Conservation (phyloP, 2,329 filamentous ascomycete genomes). For the Tolypocladium sp. region DNA sequence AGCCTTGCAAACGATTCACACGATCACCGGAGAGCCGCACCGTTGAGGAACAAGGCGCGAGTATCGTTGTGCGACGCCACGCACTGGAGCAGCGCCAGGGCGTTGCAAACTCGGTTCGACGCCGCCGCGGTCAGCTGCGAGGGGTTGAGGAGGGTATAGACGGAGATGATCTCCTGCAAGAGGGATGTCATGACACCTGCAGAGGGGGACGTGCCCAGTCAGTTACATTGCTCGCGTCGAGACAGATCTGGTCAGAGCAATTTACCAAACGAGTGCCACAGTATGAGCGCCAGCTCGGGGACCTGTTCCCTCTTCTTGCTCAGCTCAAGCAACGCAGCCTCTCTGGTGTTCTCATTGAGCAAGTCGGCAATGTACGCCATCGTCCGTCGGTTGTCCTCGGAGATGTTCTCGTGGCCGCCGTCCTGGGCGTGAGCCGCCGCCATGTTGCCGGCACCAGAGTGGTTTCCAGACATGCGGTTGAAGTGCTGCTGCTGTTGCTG, state of each 20-base stretch:
- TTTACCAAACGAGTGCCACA: constrained; percentile 98
- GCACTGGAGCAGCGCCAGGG: constrained; percentile 88
- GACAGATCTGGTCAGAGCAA: constrained; percentile 3
- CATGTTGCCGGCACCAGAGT: constrained; percentile 39
- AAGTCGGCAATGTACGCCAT: constrained; percentile 88
- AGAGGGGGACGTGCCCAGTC: neutral
- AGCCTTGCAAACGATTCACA: constrained; percentile 1
- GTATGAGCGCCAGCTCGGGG: constrained; percentile 85
- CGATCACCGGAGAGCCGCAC: constrained; percentile 37
- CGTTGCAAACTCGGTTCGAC: constrained; percentile 95
- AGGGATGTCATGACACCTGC: constrained; percentile 95
- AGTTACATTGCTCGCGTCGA: neutral
- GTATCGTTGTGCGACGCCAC: constrained; percentile 97
- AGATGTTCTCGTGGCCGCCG: constrained; percentile 56
- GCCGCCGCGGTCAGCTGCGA: constrained; percentile 96
- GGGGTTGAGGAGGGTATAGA: constrained; percentile 92
- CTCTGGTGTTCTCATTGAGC: constrained; percentile 76
- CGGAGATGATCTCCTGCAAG: constrained; percentile 96
- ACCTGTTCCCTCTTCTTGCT: constrained; percentile 99
- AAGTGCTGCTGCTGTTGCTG: constrained; percentile 53
- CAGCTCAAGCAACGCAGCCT: constrained; percentile 85
- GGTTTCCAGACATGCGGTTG: constrained; percentile 61
- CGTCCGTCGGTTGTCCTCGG: constrained; percentile 88
- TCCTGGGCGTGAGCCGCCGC: constrained; percentile 44
- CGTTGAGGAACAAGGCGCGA: constrained; percentile 83